A percentile compares a stretch with the other conserved stretches of the same genome.
Evolutionary conservation across 106 monocot species (phyloP).

Genomic region (Iris macrosiphon): DNA sequence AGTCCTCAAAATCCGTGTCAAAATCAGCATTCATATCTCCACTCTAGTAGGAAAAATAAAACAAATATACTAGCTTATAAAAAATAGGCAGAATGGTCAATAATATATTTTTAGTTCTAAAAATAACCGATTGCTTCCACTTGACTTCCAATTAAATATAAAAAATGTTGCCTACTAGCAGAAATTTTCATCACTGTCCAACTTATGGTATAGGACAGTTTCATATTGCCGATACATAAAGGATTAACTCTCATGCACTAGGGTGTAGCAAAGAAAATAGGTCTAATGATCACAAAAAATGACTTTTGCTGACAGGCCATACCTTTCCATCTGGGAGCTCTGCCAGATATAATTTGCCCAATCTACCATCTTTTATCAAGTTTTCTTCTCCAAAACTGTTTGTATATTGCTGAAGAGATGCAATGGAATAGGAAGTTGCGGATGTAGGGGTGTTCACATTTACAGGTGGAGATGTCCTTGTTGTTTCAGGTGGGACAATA

Average conservation of each 20-base stretch:
- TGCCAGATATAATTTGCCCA: slow-evolving; percentile 76
- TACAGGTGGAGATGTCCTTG: slow-evolving; percentile 14
- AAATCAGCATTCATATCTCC: too few species aligned
- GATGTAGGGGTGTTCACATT: slow-evolving; percentile 32
- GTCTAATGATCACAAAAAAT: not conserved
- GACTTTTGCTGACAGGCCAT: not conserved
- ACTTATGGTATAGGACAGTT: too few species aligned
- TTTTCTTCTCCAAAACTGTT: slow-evolving; percentile 87
- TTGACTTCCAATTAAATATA: too few species aligned
- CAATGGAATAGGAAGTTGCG: slow-evolving; percentile 70
- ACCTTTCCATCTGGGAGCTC: slow-evolving; percentile 86
- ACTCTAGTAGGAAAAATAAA: too few species aligned
- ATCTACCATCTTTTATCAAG: slow-evolving; percentile 61
- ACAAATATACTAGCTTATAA: too few species aligned
- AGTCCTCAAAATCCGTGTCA: too few species aligned
- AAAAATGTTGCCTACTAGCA: too few species aligned
- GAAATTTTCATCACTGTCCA: too few species aligned
- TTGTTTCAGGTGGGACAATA: slow-evolving; percentile 23
- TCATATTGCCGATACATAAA: too few species aligned
- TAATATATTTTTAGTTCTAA: too few species aligned
- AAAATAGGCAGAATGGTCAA: too few species aligned
- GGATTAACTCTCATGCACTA: not conserved
- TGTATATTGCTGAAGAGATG: slow-evolving; percentile 91
- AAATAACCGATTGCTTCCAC: too few species aligned
- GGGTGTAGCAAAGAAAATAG: slow-evolving; percentile 2